Percentiles rank a stretch among this genome's conserved stretches.
These are phyloP conservation scores for Globisporangium camurandrum DNA, from an alignment of 352 stramenopile genomes.

Conservation along the genomic window DNA sequence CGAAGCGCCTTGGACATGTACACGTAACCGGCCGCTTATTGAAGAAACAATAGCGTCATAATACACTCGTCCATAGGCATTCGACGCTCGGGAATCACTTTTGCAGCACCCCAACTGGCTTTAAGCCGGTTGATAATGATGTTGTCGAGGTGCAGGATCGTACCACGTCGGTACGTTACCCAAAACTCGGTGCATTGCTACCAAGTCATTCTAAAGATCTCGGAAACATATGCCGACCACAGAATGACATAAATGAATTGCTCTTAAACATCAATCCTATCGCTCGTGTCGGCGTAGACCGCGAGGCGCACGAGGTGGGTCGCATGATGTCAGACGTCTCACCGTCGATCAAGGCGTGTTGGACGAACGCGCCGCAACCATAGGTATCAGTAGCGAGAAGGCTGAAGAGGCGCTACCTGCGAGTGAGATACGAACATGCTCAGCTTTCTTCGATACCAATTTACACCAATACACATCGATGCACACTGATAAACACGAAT, in stretches of 20 bases:
- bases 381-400: background rate
- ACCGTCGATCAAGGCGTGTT: background rate
- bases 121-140: background rate
- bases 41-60: background rate
- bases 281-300: too few species aligned
- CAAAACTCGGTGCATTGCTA: background rate
- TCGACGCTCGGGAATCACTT: background rate
- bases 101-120: background rate
- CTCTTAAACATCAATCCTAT: too few species aligned
- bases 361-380: background rate
- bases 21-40: background rate
- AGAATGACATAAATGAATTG: too few species aligned
- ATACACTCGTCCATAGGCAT: slow-evolving; percentile 1
- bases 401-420: background rate
- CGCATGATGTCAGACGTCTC: background rate
- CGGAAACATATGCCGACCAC: too few species aligned
- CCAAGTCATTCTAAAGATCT: background rate
- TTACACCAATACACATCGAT: background rate
- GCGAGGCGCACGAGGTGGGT: background rate
- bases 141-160: background rate
- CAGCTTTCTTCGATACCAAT: too few species aligned
- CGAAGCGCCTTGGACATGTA: background rate
- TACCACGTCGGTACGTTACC: background rate
- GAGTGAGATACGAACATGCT: too few species aligned
- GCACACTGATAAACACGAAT: background rate